phyloP scores from a whole-genome alignment of 2,329 filamentous ascomycete species.

The Phialemoniopsis sp. region DNA sequence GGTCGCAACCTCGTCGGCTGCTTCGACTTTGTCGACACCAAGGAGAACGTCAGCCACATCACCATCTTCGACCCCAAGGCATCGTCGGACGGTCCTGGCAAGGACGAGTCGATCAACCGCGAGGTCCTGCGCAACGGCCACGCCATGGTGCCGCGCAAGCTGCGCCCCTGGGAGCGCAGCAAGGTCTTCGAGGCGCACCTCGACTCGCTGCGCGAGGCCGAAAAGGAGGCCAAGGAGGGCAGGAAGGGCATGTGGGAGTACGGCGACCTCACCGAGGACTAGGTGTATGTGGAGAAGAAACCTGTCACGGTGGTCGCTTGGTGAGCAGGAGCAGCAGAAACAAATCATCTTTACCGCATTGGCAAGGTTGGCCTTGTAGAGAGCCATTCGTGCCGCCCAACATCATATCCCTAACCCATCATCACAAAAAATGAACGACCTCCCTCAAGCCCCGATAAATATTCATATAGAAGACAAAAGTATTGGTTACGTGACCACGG shows the following conservation, averaged over 20 bases:
- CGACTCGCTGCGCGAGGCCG: slow-evolving; percentile 66
- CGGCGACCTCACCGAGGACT: slow-evolving; percentile 90
- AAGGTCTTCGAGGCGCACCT: slow-evolving; percentile 66
- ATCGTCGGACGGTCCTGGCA: slow-evolving; percentile 36
- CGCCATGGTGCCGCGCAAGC: slow-evolving; percentile 87
- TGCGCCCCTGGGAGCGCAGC: slow-evolving; percentile 84
- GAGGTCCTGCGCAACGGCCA: slow-evolving; percentile 80
- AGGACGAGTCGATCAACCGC: slow-evolving; percentile 82
- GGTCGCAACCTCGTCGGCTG: slow-evolving; percentile 80
- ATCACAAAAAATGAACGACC: too few relatives aligned
- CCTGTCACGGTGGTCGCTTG: not conserved
- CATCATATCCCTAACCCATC: too few relatives aligned
- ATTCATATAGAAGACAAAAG: too few relatives aligned
- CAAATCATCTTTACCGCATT: too few relatives aligned
- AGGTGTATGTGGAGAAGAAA: slow-evolving; percentile 17
- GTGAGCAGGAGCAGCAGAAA: slow-evolving; percentile 1
- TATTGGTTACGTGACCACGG: too few relatives aligned
- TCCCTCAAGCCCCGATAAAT: too few relatives aligned
- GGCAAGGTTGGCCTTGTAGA: too few relatives aligned
- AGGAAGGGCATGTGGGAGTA: slow-evolving; percentile 97
- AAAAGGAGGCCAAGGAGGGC: slow-evolving; percentile 74
- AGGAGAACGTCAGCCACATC: slow-evolving; percentile 79
- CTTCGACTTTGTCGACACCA: slow-evolving; percentile 76
- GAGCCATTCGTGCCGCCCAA: too few relatives aligned
- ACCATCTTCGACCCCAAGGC: slow-evolving; percentile 80